Conservation (phyloP, 2,329 filamentous ascomycete species). For the Orbilia brochopaga region DNA sequence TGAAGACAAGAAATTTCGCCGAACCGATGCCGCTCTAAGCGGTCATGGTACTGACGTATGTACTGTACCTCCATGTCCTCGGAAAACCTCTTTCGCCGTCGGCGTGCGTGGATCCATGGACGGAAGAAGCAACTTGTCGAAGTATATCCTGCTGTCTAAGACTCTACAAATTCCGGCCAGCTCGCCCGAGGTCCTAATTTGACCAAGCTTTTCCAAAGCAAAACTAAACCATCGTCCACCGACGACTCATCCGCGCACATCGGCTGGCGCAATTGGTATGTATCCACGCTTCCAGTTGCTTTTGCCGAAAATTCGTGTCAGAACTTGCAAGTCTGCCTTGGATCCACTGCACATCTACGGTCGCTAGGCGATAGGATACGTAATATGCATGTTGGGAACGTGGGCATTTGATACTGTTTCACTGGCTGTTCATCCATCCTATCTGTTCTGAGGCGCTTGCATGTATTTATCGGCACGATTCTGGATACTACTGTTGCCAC, state of each 20-base stretch:
- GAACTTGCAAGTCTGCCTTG: not conserved
- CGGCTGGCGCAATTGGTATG: no score
- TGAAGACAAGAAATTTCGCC: slow-evolving; percentile 12
- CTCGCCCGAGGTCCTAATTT: not conserved
- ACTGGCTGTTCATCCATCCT: slow-evolving; percentile 17
- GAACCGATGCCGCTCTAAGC: not conserved
- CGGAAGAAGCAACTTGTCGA: not conserved
- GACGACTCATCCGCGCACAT: no score
- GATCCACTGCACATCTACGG: slow-evolving; percentile 1
- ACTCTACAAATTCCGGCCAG: slow-evolving; percentile 3
- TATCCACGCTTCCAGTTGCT: not conserved
- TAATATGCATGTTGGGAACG: slow-evolving; percentile 5
- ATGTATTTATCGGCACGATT: not conserved
- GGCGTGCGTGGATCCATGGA: no score
- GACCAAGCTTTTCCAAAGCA: slow-evolving; percentile 5
- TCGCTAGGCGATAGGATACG: not conserved
- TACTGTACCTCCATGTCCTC: no score
- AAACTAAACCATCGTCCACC: not conserved
- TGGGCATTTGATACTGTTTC: slow-evolving; percentile 47
- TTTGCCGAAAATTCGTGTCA: slow-evolving; percentile 32
- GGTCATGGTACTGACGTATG: slow-evolving; percentile 11
- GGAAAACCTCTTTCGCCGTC: not conserved
- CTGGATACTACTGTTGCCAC: slow-evolving; percentile 47
- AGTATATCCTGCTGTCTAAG: not conserved
- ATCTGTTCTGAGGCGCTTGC: not conserved